These are phyloP conservation scores for Rhizopogon vinicolor DNA, from an alignment of 768 basidiomycete genomes.

Conservation along the genomic window DNA sequence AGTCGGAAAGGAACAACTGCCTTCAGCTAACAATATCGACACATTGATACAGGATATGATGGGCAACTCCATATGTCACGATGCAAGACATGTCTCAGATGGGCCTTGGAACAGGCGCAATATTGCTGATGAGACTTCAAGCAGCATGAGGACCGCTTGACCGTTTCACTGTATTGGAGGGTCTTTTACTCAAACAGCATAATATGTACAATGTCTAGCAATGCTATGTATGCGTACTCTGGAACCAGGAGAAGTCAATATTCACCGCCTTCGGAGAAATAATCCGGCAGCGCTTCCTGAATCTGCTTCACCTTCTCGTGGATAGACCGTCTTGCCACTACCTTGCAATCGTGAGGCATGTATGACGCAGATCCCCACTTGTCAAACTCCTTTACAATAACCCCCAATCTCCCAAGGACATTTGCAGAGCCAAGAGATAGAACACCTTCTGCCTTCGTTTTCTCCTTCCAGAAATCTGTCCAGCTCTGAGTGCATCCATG, in stretches of 20 bases:
- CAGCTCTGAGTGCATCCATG: slow-evolving; percentile 69
- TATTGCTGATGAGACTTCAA: slow-evolving; percentile 13
- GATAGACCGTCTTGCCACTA: slow-evolving; percentile 52
- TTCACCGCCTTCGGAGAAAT: slow-evolving; percentile 42
- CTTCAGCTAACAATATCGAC: slow-evolving; percentile 34
- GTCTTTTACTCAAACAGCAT: not conserved
- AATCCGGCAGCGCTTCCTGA: slow-evolving; percentile 59
- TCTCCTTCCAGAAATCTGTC: slow-evolving; percentile 80
- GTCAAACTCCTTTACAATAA: slow-evolving; percentile 65
- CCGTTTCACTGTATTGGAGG: not conserved
- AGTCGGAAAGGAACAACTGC: slow-evolving; percentile 29
- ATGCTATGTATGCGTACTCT: not conserved
- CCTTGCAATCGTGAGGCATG: slow-evolving; percentile 74
- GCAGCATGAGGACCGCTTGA: slow-evolving; percentile 16
- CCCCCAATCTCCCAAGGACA: slow-evolving; percentile 59
- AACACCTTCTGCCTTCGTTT: slow-evolving; percentile 57
- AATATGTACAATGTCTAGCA: not conserved
- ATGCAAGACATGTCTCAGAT: slow-evolving; percentile 13
- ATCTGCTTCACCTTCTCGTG: slow-evolving; percentile 50
- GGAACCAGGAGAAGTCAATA: slow-evolving; percentile 11
- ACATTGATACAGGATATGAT: slow-evolving; percentile 39
- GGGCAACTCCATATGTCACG: slow-evolving; percentile 15
- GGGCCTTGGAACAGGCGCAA: slow-evolving; percentile 26
- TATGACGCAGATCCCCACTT: slow-evolving; percentile 69
- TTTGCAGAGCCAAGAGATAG: slow-evolving; percentile 58